A percentile compares a stretch with the other conserved stretches of the same genome.
Conservation (phyloP, 1,284 basidiomycete species). For the Meira miltonrushii region DNA sequence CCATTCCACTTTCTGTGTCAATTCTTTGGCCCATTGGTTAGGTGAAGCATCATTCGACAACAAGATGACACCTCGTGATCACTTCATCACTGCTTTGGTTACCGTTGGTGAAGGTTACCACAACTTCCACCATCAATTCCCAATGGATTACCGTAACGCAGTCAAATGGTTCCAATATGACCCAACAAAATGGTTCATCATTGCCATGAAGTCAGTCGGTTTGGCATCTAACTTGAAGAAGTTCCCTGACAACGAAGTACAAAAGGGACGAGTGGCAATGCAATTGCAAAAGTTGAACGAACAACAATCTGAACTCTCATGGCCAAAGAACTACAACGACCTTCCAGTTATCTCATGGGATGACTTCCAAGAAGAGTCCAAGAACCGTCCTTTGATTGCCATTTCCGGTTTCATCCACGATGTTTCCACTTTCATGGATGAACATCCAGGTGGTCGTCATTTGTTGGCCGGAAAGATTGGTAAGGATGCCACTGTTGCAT, state of each 20-base stretch:
- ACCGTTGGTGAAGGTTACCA: constrained; percentile 52
- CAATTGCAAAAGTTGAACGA: constrained; percentile 42
- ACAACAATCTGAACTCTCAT: constrained; percentile 29
- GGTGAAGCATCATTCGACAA: constrained; percentile 50
- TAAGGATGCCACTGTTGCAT: constrained; percentile 49
- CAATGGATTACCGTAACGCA: constrained; percentile 52
- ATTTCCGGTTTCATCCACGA: constrained; percentile 51
- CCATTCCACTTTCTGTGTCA: constrained; percentile 52
- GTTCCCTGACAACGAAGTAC: constrained; percentile 52
- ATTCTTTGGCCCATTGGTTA: constrained; percentile 51
- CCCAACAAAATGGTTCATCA: constrained; percentile 52
- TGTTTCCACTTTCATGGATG: constrained; percentile 44
- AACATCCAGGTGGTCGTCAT: constrained; percentile 49
- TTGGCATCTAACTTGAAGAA: constrained; percentile 49
- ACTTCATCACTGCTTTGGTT: constrained; percentile 48
- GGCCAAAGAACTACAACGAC: constrained; percentile 40
- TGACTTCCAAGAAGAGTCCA: constrained; percentile 47
- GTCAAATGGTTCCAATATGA: constrained; percentile 51
- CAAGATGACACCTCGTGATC: constrained; percentile 51
- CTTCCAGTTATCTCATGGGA: constrained; percentile 52
- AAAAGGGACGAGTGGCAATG: constrained; percentile 50
- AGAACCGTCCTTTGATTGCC: constrained; percentile 45
- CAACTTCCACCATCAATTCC: constrained; percentile 53
- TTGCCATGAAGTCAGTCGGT: constrained; percentile 35
- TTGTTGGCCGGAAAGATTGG: constrained; percentile 44